Evolutionary conservation across 306 rosid species (phyloP).

Genomic region (Hippophae tibetana): DNA sequence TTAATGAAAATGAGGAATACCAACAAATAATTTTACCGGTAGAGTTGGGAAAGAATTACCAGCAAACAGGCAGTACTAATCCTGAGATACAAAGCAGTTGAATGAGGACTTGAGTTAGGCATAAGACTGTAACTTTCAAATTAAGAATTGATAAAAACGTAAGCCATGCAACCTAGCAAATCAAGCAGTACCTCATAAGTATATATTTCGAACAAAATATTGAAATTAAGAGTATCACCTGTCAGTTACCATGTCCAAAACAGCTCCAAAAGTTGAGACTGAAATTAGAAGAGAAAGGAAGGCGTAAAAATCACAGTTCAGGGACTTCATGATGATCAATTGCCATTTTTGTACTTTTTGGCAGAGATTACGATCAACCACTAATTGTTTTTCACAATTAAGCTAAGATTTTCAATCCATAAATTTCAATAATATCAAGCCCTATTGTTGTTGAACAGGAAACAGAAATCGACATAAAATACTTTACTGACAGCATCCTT

Average conservation of each 20-base stretch:
- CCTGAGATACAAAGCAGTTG: slow-evolving; percentile 44
- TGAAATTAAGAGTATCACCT: slow-evolving; percentile 38
- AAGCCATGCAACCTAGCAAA: not conserved
- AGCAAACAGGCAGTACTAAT: slow-evolving; percentile 95
- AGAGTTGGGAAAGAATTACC: slow-evolving; percentile 82
- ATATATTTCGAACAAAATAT: not conserved
- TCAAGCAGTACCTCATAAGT: not conserved
- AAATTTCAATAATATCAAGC: no score
- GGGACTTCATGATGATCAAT: not conserved
- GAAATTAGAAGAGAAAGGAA: slow-evolving; percentile 28
- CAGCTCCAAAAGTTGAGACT: slow-evolving; percentile 98
- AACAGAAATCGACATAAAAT: no score
- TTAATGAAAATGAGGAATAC: slow-evolving; percentile 13
- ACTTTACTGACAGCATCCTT: no score
- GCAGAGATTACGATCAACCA: not conserved
- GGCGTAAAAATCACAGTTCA: slow-evolving; percentile 8
- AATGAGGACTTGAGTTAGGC: slow-evolving; percentile 21
- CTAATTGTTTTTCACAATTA: no score
- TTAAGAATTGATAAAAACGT: not conserved
- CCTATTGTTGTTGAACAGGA: no score
- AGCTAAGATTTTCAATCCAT: no score
- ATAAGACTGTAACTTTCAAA: not conserved
- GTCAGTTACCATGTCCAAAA: slow-evolving; percentile 97
- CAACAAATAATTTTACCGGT: slow-evolving; percentile 43
- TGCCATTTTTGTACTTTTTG: not conserved